Evolutionary conservation across 106 monocot species (phyloP), one percentile per base, ranked within the genome.

Genomic region (Agapanthus africanus): DNA sequence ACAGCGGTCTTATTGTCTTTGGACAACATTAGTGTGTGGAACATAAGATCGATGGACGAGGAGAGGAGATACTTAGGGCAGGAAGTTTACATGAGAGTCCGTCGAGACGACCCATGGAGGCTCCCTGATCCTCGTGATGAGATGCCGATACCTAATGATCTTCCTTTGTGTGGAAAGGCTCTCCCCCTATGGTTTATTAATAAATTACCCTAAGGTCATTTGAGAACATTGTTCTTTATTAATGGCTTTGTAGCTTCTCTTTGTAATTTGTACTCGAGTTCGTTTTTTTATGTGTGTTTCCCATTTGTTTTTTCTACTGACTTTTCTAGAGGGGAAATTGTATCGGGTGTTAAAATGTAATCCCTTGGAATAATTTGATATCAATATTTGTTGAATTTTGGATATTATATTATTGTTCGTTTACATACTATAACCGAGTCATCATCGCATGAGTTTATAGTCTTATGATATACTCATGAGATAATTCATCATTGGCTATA

Each of bases 161-260:
- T 68, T 11, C 68, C 77, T 21, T 31, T 31, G 11, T 82, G 81
- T 40, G 81, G 81, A 19, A 77, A 63, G 44, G 81, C 76, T 66
- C 65, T 66, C 7, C 40, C 65, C 23, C 65, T 66, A 36, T 63
- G 63, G 63, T 63, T 59, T 32, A 47, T n/a, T n/a, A n/a, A n/a
- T n/a, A 46, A 46, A 7, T 46, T 15, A 46, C 4, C 46, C 46
- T 46, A 46, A 16, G 2, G 11, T 54, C 25, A 26, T 26, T 6
- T 54, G 22, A 25, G 54, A 54, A 26, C 54, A 54, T 6, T 26
- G 5, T 54, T 54, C 22, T 26, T 6, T 7, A 26, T 54, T 54
- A 22, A 22, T 26, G 16, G 0, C 4, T 8, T 54, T 26, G 8
- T 11, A 7, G 7, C 14, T 54, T 25, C 54, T 54, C 9, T 6